These are phyloP conservation scores for Ascochyta lentis DNA, from an alignment of 2,329 filamentous ascomycete species.

Conservation along the genomic window DNA sequence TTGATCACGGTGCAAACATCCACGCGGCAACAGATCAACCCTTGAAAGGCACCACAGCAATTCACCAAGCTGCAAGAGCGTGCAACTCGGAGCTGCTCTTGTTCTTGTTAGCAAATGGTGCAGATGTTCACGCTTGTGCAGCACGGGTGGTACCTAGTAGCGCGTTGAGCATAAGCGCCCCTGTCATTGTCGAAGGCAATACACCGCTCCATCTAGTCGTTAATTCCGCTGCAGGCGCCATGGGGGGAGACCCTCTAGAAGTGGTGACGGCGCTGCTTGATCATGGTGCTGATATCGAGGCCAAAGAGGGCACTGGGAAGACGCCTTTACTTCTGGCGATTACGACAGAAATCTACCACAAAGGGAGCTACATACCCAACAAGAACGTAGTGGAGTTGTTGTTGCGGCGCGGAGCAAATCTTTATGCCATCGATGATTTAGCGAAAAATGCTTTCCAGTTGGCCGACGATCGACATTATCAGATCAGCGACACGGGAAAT, in stretches of 20 bases:
- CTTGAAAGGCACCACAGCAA: slow-evolving; percentile 1
- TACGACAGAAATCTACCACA: background rate
- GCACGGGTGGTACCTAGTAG: background rate
- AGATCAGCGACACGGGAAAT: background rate
- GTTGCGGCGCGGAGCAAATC: slow-evolving; percentile 6
- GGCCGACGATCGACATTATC: slow-evolving; percentile 4
- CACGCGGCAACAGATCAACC: slow-evolving; percentile 2
- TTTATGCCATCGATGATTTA: background rate
- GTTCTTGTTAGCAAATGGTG: slow-evolving; percentile 6
- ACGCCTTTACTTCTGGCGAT: slow-evolving; percentile 9
- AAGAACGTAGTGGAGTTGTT: slow-evolving; percentile 1
- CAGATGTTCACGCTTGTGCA: slow-evolving; percentile 10
- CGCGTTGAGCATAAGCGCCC: background rate
- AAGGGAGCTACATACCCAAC: background rate
- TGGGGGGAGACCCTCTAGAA: background rate
- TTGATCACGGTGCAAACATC: slow-evolving; percentile 10
- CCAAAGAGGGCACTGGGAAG: too few relatives aligned
- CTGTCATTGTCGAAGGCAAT: background rate
- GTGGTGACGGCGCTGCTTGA: background rate
- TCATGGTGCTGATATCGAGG: too few relatives aligned
- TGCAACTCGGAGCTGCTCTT: slow-evolving; percentile 1
- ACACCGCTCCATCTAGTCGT: slow-evolving; percentile 9
- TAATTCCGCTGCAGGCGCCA: background rate
- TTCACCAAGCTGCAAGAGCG: slow-evolving; percentile 6
- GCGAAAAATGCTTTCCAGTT: slow-evolving; percentile 7